These are phyloP conservation scores for Xylaria venustula DNA, from an alignment of 495 filamentous ascomycete species.

Conservation along the genomic window DNA sequence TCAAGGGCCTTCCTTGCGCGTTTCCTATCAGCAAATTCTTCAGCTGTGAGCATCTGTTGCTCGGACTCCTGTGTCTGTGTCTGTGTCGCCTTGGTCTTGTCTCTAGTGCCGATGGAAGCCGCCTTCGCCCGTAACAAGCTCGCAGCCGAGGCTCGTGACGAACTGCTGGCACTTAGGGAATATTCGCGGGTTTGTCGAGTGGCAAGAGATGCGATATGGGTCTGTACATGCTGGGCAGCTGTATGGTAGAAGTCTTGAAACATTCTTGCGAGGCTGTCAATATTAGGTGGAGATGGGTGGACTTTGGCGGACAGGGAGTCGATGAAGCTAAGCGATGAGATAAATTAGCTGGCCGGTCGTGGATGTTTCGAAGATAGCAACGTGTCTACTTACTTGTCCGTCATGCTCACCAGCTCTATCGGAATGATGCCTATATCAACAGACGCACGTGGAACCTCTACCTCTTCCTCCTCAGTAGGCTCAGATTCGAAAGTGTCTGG, in stretches of 20 bases:
- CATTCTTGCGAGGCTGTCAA: slow-evolving; percentile 77
- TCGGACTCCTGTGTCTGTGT: slow-evolving; percentile 44
- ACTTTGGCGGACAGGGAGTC: slow-evolving; percentile 87
- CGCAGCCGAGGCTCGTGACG: slow-evolving; percentile 51
- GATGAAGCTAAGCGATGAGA: slow-evolving; percentile 66
- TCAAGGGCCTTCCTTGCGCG: slow-evolving; percentile 75
- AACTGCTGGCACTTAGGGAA: slow-evolving; percentile 48
- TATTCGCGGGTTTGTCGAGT: slow-evolving; percentile 67
- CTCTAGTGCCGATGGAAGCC: slow-evolving; percentile 48
- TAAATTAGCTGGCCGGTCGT: not conserved
- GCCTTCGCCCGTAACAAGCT: slow-evolving; percentile 52
- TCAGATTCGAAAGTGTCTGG: slow-evolving; percentile 51
- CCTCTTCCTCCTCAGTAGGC: slow-evolving; percentile 38
- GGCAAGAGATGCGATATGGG: slow-evolving; percentile 80
- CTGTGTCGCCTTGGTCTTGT: slow-evolving; percentile 33
- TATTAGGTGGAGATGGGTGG: slow-evolving; percentile 76
- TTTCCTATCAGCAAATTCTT: slow-evolving; percentile 77
- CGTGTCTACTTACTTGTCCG: slow-evolving; percentile 64
- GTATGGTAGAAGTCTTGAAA: slow-evolving; percentile 94
- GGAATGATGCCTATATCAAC: slow-evolving; percentile 82
- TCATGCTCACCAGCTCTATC: slow-evolving; percentile 85
- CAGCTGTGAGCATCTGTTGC: slow-evolving; percentile 89
- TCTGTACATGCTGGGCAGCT: slow-evolving; percentile 79
- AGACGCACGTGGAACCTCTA: slow-evolving; percentile 54
- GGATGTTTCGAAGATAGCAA: not conserved